Evolutionary conservation across 805 yeast species (phyloP), one percentile per base, ranked within the genome.

Genomic region (Crinitomyces ghanaensis): DNA sequence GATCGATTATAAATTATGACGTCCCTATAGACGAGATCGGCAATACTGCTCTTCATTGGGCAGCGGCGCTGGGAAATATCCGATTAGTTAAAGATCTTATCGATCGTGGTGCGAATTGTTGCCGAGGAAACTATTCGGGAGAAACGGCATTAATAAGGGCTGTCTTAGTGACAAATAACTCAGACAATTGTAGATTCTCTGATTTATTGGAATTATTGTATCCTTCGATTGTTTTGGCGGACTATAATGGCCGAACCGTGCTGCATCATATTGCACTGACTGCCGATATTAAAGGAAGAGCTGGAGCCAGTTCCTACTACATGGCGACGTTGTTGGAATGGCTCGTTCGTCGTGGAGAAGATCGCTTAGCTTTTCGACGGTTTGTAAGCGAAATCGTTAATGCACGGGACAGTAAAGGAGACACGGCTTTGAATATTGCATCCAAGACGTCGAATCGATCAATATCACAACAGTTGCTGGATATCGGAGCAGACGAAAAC

Each of bases 31-130:
- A 93, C 56, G 93, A 82, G 45, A 73, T 78, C 37, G 96, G 97
- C 1, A 91, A 91, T 51, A 79, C 95, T 0, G 84, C 95, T 0
- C 65, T 91, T 37, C 99, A 91, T 56, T 82, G 97, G 93, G 93
- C 96, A 3, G 76, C 96, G 11, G 82, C 96, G 0, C 66, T 91
- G 53, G 97, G 93, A 0, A 73, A 83, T 37, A 57, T 77, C 2
- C 61, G 73, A 2, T 64, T 86, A 33, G 88, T 84, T 3, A 71
- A 63, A 28, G 75, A 75, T 25, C 64, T 83, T 11, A 77, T 91
- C 19, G 60, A 68, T 25, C 63, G 68, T 28, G 81, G 83, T 9
- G 76, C 93, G 1, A 68, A 71, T 40, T 66, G 88, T 25, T 66
- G 73, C 6, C 59, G 85, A 25, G 71, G 91, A 28, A 93, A 88